Base-by-base conservation (phyloP, 805 yeast genomes). In the Candida michaelii region DNA sequence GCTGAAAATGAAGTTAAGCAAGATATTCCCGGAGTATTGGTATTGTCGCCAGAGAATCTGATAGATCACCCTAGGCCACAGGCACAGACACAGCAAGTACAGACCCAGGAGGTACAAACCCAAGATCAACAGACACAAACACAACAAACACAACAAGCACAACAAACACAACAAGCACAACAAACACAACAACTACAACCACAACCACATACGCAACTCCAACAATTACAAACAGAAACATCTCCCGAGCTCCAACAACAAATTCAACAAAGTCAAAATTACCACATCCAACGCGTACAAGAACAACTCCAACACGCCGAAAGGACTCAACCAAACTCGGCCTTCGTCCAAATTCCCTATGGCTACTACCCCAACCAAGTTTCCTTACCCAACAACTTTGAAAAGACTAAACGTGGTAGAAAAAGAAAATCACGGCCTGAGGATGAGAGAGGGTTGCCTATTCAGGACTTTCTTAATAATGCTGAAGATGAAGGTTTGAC, bases 401-500 rank as follows among this genome's bases (percentile, higher is more conserved):
- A 25, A 11, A 25, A 25, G 17, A 13, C 23, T 12, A 36, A 18
- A 18, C 15, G 31, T n/a, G 13, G 23, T 15, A 36, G 23, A 24
- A 35, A 21, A 16, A 15, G 5, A 6, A 35, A 21, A 12, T 11
- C 17, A 4, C 8, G 14, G 17, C 17, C 33, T 16, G 27, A 32
- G 13, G 33, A 15, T 12, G n/a, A 30, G 12, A 31, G 35, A 18
- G 37, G 37, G 5, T 12, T 34, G n/a, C 37, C 37, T 4, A 34
- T 34, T 9, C 37, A 34, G 12, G 37, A 34, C 23, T 34, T 34
- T 14, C 29, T 34, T 34, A 34, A 21, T 5, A n/a, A 18, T 12
- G 6, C 14, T 14, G 29, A 21, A 18, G 13, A 12, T 23, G 30
- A 21, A 14, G 37, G 13, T 9, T 25, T 36, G 17, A n/a, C 30